Evolutionary conservation across 202 grass and related monocot genomes (phyloP).

Genomic region (Zizania palustris): DNA sequence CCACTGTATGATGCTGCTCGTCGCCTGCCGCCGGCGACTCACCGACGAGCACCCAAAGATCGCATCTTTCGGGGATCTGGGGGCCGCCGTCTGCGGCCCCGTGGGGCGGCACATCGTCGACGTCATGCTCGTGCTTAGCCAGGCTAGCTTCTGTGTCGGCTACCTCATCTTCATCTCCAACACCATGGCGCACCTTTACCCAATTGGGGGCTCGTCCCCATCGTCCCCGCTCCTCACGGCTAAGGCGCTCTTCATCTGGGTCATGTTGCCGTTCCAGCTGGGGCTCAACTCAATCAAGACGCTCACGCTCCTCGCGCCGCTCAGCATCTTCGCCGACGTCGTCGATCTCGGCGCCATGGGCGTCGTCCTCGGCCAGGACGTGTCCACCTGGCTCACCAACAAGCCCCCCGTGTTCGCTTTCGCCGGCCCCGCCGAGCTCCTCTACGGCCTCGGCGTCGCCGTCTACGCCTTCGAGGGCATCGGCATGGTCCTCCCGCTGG

Average conservation of each 20-base stretch:
- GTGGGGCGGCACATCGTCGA: constrained; percentile 67
- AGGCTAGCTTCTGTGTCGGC: constrained; percentile 86
- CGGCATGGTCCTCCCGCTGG: constrained; percentile 88
- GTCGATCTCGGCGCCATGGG: constrained; percentile 95
- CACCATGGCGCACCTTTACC: constrained; percentile 74
- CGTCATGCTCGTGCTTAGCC: constrained; percentile 93
- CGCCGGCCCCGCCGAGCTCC: constrained; percentile 54
- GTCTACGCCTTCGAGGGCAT: constrained; percentile 93
- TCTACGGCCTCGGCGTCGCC: constrained; percentile 88
- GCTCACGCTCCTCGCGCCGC: constrained; percentile 86
- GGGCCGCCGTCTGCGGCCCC: constrained; percentile 62
- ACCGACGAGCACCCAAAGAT: constrained; percentile 65
- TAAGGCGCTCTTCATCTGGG: constrained; percentile 78
- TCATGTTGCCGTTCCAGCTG: constrained; percentile 93
- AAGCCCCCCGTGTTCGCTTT: constrained; percentile 62
- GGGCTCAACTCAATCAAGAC: constrained; percentile 91
- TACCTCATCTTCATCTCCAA: constrained; percentile 97
- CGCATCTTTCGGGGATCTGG: constrained; percentile 82
- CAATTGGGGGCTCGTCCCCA: constrained; percentile 11
- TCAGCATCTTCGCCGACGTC: constrained; percentile 96
- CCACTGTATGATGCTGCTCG: constrained; percentile 97
- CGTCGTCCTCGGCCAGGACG: constrained; percentile 82
- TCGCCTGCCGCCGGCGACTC: constrained; percentile 68
- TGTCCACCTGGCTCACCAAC: constrained; percentile 47
- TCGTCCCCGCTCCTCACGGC: constrained; percentile 58